Conservation (phyloP, 192 early-diverging fungal species). For the Coemansia sp. region DNA sequence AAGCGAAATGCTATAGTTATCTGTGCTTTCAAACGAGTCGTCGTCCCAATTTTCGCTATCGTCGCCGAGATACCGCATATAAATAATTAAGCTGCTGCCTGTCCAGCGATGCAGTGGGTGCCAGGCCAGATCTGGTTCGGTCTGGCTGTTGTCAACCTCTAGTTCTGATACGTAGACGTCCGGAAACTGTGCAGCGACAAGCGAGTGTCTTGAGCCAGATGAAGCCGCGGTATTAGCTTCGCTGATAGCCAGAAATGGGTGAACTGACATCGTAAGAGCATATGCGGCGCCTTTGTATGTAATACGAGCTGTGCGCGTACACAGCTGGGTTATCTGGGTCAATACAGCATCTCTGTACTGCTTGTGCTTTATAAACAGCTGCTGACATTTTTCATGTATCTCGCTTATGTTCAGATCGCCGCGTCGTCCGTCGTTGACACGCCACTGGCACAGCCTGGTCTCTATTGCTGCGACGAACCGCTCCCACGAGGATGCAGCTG, state of each 20-base stretch:
- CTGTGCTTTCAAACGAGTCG: constrained; percentile 11
- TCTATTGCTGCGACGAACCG: constrained; percentile 63
- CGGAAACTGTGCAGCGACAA: constrained; percentile 45
- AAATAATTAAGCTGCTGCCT: constrained; percentile 55
- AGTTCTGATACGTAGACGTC: constrained; percentile 42
- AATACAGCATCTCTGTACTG: constrained; percentile 30
- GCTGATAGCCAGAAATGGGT: constrained; percentile 25
- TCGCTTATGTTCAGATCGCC: constrained; percentile 52
- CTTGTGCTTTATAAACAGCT: constrained; percentile 22
- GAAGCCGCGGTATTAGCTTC: constrained; percentile 9
- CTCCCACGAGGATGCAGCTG: constrained; percentile 67
- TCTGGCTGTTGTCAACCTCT: constrained; percentile 44
- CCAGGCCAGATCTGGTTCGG: constrained; percentile 30
- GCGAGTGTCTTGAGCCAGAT: constrained; percentile 23
- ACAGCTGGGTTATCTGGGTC: constrained; percentile 30
- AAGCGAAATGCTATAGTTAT: constrained; percentile 55
- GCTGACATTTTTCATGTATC: constrained; percentile 22
- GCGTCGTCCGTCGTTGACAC: constrained; percentile 52
- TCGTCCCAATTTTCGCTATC: constrained; percentile 20
- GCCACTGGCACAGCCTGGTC: constrained; percentile 57
- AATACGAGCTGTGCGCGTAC: constrained; percentile 24
- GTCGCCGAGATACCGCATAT: constrained; percentile 47
- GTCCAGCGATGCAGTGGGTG: constrained; percentile 74
- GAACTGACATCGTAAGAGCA: constrained; percentile 32
- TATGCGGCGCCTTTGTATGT: constrained; percentile 33